Conservation (phyloP, 371 early-diverging fungal genomes). For the Mortierella sp. region DNA sequence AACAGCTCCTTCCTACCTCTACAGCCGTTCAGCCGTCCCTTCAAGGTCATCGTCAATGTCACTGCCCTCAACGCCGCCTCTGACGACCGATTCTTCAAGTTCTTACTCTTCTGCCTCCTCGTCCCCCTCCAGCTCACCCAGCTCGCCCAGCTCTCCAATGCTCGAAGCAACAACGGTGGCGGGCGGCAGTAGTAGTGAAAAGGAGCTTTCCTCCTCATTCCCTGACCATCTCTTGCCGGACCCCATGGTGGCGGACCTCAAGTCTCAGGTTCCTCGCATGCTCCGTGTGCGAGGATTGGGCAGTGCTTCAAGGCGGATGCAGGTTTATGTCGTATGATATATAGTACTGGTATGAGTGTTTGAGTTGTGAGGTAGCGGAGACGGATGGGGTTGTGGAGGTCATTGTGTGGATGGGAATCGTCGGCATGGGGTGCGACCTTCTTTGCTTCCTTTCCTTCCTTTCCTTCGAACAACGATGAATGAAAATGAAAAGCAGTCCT, state of each 20-base stretch:
- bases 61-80: conserved; percentile 39
- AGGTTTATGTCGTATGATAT: conserved; percentile 42
- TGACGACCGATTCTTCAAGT: conserved; percentile 35
- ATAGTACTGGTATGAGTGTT: not conserved
- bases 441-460: no score
- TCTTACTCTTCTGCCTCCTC: conserved; percentile 40
- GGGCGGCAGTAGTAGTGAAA: not conserved
- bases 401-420: conserved; percentile 5
- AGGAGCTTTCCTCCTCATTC: conserved; percentile 26
- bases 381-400: not conserved
- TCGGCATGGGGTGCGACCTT: not conserved
- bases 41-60: conserved; percentile 41
- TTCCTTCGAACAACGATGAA: not conserved
- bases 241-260: conserved; percentile 15
- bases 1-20: conserved; percentile 9
- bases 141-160: conserved; percentile 44
- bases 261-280: conserved; percentile 37
- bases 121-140: conserved; percentile 45
- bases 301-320: conserved; percentile 36
- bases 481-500: not conserved
- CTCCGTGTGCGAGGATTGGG: conserved; percentile 49
- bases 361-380: not conserved
- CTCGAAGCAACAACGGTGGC: not conserved
- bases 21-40: conserved; percentile 24
- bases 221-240: conserved; percentile 21